phyloP scores from a whole-genome alignment of 1,284 basidiomycete genomes.

The Trichosporon faecale region DNA sequence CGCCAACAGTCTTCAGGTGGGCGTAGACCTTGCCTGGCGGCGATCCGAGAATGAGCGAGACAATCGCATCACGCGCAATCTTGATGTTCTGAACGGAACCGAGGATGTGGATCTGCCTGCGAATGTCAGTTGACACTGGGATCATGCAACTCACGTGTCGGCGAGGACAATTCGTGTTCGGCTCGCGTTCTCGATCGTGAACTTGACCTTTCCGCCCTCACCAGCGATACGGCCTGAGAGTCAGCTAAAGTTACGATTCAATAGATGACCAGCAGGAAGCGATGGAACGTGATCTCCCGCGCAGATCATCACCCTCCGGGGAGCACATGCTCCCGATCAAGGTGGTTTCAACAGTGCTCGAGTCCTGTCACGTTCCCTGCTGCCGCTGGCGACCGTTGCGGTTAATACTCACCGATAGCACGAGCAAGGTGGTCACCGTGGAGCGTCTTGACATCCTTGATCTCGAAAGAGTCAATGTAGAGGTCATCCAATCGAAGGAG shows the following conservation, averaged over 20 bases:
- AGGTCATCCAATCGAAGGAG: conserved; percentile 92
- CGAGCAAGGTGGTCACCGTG: conserved; percentile 95
- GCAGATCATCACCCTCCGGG: neutral
- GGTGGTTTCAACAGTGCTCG: too few relatives aligned
- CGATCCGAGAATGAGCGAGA: conserved; percentile 89
- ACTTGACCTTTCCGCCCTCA: conserved; percentile 96
- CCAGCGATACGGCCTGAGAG: conserved; percentile 87
- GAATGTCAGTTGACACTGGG: neutral
- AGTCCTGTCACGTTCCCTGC: neutral
- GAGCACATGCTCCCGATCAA: neutral
- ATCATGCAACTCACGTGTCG: conserved; percentile 68
- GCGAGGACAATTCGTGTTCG: conserved; percentile 94
- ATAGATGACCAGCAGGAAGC: neutral
- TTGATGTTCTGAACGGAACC: conserved; percentile 78
- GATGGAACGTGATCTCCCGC: neutral
- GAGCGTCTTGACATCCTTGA: conserved; percentile 97
- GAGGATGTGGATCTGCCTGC: conserved; percentile 59
- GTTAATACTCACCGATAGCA: conserved; percentile 70
- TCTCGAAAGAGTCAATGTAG: conserved; percentile 96
- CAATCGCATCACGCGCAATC: conserved; percentile 91
- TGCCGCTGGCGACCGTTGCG: too few relatives aligned
- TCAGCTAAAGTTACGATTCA: conserved; percentile 6
- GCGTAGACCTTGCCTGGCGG: conserved; percentile 93
- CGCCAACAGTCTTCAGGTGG: conserved; percentile 82
- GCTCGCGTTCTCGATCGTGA: conserved; percentile 96